phyloP scores from a whole-genome alignment of 768 basidiomycete genomes.

The Suillus luteus region DNA sequence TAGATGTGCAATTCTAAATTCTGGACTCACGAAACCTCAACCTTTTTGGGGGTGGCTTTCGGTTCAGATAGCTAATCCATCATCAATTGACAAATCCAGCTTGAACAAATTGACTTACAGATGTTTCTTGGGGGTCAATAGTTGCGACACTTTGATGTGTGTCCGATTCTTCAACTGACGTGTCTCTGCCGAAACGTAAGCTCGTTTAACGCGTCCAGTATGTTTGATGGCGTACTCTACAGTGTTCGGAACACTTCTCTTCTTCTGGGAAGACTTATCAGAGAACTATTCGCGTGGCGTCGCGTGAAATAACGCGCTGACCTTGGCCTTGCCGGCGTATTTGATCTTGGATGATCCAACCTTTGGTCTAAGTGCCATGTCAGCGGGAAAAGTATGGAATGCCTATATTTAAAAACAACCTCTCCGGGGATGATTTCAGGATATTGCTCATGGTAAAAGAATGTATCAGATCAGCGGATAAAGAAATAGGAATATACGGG shows the following conservation, averaged over 20 bases:
- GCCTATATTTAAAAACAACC: constrained; percentile 19
- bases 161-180: constrained; percentile 17
- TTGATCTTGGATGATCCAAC: constrained; percentile 12
- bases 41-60: constrained; percentile 28
- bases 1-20: not conserved
- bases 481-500: constrained; percentile 16
- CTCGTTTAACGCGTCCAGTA: not conserved
- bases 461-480: constrained; percentile 24
- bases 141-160: constrained; percentile 4
- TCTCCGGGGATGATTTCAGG: constrained; percentile 9
- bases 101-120: not conserved
- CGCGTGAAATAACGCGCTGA: constrained; percentile 17
- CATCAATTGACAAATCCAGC: not conserved
- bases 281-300: constrained; percentile 9
- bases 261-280: constrained; percentile 12
- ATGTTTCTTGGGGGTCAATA: constrained; percentile 6
- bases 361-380: constrained; percentile 21
- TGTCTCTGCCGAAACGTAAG: constrained; percentile 4
- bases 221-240: constrained; percentile 12
- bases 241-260: constrained; percentile 8
- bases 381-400: constrained; percentile 2
- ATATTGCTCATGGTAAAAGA: constrained; percentile 36
- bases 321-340: constrained; percentile 17
- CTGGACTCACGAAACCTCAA: constrained; percentile 35
- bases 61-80: constrained; percentile 7